Percentiles rank a stretch among this genome's conserved stretches.
phyloP scores from a whole-genome alignment of 805 yeast genomes.

The Metschnikowia amazonensis region DNA sequence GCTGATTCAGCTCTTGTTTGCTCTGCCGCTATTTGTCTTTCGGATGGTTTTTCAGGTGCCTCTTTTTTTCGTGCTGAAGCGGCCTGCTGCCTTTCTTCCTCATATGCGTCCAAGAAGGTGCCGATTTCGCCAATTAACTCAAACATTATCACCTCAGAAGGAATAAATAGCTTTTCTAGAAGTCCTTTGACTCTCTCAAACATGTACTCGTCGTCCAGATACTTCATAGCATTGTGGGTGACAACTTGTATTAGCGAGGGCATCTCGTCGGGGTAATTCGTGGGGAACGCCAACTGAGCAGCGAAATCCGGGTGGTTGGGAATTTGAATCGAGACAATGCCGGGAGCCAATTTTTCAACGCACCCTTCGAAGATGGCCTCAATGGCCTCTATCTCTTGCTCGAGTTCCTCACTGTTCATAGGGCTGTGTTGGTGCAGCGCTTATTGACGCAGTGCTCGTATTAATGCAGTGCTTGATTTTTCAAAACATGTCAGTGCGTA shows the following conservation, averaged over 20 bases:
- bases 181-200: conserved; percentile 47
- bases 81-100: conserved; percentile 10
- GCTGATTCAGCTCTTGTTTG: background rate
- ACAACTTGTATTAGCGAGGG: conserved; percentile 65
- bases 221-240: conserved; percentile 30
- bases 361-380: conserved; percentile 83
- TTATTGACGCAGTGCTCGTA: background rate
- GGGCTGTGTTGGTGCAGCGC: background rate
- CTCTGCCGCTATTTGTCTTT: background rate
- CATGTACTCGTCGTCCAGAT: conserved; percentile 43
- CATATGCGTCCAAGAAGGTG: conserved; percentile 38
- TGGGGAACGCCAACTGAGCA: conserved; percentile 71
- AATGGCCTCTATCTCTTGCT: conserved; percentile 75
- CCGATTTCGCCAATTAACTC: conserved; percentile 71
- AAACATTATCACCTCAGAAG: conserved; percentile 73
- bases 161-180: conserved; percentile 43
- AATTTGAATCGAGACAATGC: conserved; percentile 44
- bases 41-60: background rate
- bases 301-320: conserved; percentile 61
- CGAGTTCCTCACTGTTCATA: conserved; percentile 12
- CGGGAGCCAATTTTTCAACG: conserved; percentile 35
- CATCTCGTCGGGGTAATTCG: conserved; percentile 57
- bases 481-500: background rate
- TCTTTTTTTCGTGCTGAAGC: background rate
- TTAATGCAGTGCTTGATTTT: background rate